phyloP scores from a whole-genome alignment of 83 land plant genomes.

The Picea abies region DNA sequence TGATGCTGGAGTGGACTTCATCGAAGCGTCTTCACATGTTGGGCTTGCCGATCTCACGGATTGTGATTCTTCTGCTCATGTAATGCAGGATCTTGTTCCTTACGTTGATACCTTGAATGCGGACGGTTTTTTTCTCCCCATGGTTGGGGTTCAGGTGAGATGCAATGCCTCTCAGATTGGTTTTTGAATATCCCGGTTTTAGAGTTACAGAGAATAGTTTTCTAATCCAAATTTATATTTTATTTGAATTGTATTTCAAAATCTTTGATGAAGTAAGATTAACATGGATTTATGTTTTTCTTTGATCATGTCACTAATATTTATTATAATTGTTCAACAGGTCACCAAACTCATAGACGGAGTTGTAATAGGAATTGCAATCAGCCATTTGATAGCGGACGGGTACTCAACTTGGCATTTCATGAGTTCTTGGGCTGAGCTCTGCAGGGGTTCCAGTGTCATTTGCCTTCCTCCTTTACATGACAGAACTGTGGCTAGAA shows the following conservation, averaged over 20 bases:
- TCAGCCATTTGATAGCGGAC: constrained; percentile 54
- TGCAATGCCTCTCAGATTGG: background rate
- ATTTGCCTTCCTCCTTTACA: constrained; percentile 43
- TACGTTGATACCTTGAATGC: constrained; percentile 43
- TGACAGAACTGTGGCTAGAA: constrained; percentile 37
- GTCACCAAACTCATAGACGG: constrained; percentile 71
- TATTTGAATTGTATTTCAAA: background rate
- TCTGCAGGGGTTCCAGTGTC: constrained; percentile 21
- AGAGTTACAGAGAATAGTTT: background rate
- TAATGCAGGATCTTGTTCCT: constrained; percentile 53
- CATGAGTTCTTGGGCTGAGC: constrained; percentile 35
- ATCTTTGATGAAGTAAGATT: background rate
- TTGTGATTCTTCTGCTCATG: constrained; percentile 20
- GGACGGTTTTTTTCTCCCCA: constrained; percentile 34
- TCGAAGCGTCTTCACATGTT: constrained; percentile 28
- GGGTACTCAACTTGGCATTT: constrained; percentile 26
- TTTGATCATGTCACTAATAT: background rate
- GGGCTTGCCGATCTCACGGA: constrained; percentile 22
- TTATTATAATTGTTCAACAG: constrained; percentile 19
- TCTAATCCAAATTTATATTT: background rate
- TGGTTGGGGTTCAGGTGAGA: constrained; percentile 49
- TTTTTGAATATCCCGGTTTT: background rate
- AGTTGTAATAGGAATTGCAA: constrained; percentile 29
- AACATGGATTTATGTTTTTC: background rate
- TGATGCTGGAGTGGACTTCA: constrained; percentile 48